phyloP scores from a whole-genome alignment of 2,329 filamentous ascomycete genomes.

The Incumbomyces delicatus region DNA sequence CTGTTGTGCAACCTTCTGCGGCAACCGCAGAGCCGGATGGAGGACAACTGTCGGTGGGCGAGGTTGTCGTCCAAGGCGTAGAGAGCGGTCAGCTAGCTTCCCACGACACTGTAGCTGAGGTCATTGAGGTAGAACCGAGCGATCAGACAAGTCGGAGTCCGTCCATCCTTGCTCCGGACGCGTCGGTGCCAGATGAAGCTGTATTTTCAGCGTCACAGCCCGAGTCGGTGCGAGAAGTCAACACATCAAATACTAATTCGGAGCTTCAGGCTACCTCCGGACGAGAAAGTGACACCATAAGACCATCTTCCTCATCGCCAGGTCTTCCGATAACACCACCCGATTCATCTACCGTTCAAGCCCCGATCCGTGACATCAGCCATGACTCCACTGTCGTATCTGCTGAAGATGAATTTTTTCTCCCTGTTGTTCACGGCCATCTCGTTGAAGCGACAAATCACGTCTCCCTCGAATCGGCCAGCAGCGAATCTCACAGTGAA shows the following conservation, averaged over 20 bases:
- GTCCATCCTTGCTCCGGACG: constrained; percentile 4
- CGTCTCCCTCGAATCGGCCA: neutral
- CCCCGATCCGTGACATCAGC: neutral
- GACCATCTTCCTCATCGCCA: neutral
- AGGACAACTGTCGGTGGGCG: no score
- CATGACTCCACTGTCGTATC: neutral
- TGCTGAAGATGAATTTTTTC: neutral
- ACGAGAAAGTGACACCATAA: neutral
- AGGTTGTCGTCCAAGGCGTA: no score
- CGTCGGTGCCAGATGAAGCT: constrained; percentile 6
- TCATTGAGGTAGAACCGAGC: constrained; percentile 6
- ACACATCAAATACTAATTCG: no score
- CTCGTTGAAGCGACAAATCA: constrained; percentile 3
- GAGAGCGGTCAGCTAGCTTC: neutral
- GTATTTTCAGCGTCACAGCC: neutral
- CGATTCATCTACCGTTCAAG: neutral
- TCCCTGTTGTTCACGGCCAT: constrained; percentile 6
- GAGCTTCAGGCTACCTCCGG: no score
- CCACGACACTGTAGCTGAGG: constrained; percentile 2
- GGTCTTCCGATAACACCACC: neutral
- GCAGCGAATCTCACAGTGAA: neutral
- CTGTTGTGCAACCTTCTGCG: no score
- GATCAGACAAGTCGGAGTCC: constrained; percentile 13
- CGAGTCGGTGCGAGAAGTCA: no score
- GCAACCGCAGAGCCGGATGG: no score